Percentiles rank a stretch among this genome's conserved stretches.
These are phyloP conservation scores for Solanum corneliomulleri DNA, from an alignment of 257 asterid species.

Conservation along the genomic window DNA sequence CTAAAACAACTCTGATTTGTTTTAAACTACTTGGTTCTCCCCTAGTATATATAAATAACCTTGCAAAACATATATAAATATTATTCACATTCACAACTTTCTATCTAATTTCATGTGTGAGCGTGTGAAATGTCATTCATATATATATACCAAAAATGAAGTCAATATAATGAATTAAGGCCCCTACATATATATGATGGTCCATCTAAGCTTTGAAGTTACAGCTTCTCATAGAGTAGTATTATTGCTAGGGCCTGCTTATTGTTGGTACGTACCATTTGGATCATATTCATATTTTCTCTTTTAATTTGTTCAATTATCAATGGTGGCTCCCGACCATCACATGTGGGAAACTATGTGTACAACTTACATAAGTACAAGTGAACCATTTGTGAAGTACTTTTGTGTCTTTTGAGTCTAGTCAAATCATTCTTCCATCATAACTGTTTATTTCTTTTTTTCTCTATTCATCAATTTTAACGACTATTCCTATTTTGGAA, in stretches of 20 bases:
- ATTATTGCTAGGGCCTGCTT: background rate
- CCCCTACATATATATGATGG: background rate
- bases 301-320: background rate
- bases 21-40: no score
- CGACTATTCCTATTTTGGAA: background rate
- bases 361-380: background rate
- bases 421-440: background rate
- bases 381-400: background rate
- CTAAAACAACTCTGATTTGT: background rate
- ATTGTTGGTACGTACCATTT: background rate
- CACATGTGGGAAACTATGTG: background rate
- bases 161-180: background rate
- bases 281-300: background rate
- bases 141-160: background rate
- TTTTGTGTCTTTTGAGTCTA: background rate
- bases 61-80: no score
- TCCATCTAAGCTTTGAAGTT: background rate
- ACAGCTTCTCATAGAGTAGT: background rate
- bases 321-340: background rate
- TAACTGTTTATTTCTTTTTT: background rate
- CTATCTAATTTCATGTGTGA: background rate
- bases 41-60: no score
- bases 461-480: background rate
- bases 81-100: no score
- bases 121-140: background rate